Evolutionary conservation across 2,329 filamentous ascomycete species (phyloP), one percentile per base, ranked within the genome.

Genomic region (Westerdykella ornata): DNA sequence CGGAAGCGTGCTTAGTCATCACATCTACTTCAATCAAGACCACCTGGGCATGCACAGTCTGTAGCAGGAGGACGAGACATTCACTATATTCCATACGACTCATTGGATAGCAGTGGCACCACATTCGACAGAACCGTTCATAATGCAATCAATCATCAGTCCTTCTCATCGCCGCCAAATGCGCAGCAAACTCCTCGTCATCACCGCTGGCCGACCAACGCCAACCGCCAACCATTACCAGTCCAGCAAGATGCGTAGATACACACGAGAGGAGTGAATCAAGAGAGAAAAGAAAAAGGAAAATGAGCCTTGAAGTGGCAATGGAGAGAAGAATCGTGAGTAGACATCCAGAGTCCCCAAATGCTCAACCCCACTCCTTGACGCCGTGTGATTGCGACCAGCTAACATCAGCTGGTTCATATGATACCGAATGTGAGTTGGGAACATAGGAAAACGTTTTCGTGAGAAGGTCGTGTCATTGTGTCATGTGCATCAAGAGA

Each of bases 341-440:
- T 38, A 37, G 40, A 43, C 37, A 33, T 20, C 37, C 40, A 37
- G 26, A 42, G 39, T 41, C 38, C 28, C 29, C 22, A 26, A 8
- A 26, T 26, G 22, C 22, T 26, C n/a, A 41, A n/a, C 34, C 37
- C 30, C 29, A 35, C 42, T 14, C 42, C 42, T 36, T 42, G 28
- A 43, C 37, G 33, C 42, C 37, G 38, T 34, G 20, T 14, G 18
- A 29, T 26, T 26, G 16, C 13, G 36, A 33, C 42, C 37, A 12
- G 15, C 16, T 11, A 14, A 36, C 15, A 18, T 19, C 34, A 12
- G 22, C 15, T 4, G 14, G 26, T 32, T 18, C 9, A 35, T 28
- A 19, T 19, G 30, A 18, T 41, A 31, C 16, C 28, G 14, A 42
- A 16, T 16, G 37, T 15, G 38, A n/a, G 26, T 38, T 3, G 35